Conservation (phyloP, 2,329 filamentous ascomycete species). For the Colletotrichum viniferum region DNA sequence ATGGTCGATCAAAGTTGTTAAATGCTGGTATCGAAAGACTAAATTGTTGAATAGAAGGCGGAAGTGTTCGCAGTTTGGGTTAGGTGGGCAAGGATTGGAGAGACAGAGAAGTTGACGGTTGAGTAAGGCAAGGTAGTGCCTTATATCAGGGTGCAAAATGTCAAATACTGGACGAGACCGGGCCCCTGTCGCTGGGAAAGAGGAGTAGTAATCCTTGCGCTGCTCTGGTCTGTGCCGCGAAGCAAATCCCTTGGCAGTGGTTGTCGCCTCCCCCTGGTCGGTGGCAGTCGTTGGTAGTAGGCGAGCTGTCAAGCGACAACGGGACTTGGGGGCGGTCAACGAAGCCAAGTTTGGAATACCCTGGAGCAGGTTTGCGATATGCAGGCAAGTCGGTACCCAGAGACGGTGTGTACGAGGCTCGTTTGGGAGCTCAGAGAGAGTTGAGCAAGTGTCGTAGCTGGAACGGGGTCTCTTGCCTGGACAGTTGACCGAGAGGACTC, state of each 20-base stretch:
- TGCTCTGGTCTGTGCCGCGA: constrained; percentile 18
- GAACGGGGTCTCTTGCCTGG: not conserved
- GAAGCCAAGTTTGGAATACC: constrained; percentile 5
- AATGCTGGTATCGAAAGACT: not conserved
- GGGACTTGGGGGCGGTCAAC: constrained; percentile 12
- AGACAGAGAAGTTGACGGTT: not conserved
- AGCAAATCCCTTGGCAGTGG: constrained; percentile 6
- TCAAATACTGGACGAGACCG: not conserved
- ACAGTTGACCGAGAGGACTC: not conserved
- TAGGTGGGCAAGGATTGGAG: not conserved
- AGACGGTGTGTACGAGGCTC: not conserved
- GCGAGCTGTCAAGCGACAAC: constrained; percentile 12
- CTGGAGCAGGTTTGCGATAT: not conserved
- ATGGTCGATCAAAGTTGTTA: not conserved
- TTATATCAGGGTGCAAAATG: constrained; percentile 11
- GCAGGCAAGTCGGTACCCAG: not conserved
- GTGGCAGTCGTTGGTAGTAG: constrained; percentile 8
- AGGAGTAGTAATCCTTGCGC: constrained; percentile 7
- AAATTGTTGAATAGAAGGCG: not conserved
- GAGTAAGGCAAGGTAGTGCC: not conserved
- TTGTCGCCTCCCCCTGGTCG: not conserved
- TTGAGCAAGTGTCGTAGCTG: not conserved
- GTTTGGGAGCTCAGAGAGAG: not conserved
- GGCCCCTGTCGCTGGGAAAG: not conserved
- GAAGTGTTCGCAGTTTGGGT: not conserved